Percentiles rank a stretch among this genome's conserved stretches.
These are phyloP conservation scores for Grosmannia penicillata DNA, from an alignment of 2,329 filamentous ascomycete genomes.

Conservation along the genomic window DNA sequence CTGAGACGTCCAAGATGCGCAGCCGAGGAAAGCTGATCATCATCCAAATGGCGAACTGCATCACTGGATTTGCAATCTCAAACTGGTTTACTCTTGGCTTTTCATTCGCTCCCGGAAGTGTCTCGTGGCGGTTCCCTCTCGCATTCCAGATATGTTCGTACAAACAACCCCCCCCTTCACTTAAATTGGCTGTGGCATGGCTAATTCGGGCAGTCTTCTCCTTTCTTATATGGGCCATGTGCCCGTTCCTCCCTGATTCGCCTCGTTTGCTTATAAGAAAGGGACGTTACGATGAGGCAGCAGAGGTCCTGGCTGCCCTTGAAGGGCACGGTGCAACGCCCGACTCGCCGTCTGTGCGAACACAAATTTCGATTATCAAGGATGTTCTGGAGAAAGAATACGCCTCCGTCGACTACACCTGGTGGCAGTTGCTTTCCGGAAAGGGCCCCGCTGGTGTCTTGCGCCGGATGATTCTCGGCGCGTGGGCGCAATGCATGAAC, in stretches of 20 bases:
- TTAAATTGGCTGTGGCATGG: too few relatives aligned
- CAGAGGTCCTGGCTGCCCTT: constrained; percentile 1
- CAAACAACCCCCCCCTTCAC: too few relatives aligned
- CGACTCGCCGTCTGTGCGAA: not conserved
- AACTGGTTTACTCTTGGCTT: constrained; percentile 12
- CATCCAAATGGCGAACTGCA: constrained; percentile 16
- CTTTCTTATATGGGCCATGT: not conserved
- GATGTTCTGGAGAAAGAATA: not conserved
- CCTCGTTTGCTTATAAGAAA: constrained; percentile 1
- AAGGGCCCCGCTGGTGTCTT: not conserved
- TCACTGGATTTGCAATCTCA: constrained; percentile 24
- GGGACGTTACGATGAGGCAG: not conserved
- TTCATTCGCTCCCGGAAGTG: constrained; percentile 10
- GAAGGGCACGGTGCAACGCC: constrained; percentile 1
- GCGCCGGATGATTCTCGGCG: constrained; percentile 1
- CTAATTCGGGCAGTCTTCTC: too few relatives aligned
- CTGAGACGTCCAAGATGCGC: constrained; percentile 8
- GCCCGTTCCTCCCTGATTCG: constrained; percentile 1
- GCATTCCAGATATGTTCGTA: constrained; percentile 14
- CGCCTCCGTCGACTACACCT: not conserved
- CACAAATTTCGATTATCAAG: constrained; percentile 2
- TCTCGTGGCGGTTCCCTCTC: constrained; percentile 11
- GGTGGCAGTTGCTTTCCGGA: constrained; percentile 1
- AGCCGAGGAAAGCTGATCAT: constrained; percentile 13
- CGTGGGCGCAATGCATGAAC: constrained; percentile 2